These are phyloP conservation scores for Noccaea caerulescens DNA, from an alignment of 345 rosid species.

Conservation along the genomic window DNA sequence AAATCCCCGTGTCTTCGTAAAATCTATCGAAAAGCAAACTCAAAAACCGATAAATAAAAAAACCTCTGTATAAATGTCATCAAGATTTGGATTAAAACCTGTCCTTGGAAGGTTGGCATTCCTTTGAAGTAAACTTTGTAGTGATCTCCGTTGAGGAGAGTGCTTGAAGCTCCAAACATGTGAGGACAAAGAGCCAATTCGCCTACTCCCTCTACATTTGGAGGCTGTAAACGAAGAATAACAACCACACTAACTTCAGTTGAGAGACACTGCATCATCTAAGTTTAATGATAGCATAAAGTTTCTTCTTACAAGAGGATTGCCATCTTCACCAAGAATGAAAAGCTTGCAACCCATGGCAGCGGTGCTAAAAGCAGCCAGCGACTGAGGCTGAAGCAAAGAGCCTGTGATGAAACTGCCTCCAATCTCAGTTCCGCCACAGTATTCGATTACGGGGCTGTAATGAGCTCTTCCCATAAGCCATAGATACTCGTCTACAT, in stretches of 20 bases:
- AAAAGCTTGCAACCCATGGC: conserved; percentile 92
- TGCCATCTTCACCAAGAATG: conserved; percentile 70
- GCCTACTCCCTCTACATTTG: conserved; percentile 66
- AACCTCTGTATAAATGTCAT: neutral
- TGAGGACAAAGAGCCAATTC: conserved; percentile 84
- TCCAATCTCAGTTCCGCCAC: conserved; percentile 98
- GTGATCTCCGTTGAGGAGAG: conserved; percentile 79
- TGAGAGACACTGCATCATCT: conserved; percentile 1
- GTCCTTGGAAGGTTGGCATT: conserved; percentile 81
- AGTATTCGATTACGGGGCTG: conserved; percentile 92
- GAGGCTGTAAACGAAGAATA: conserved; percentile 55
- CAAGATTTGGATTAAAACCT: conserved; percentile 46
- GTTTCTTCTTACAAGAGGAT: conserved; percentile 81
- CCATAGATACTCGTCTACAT: conserved; percentile 91
- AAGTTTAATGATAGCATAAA: neutral
- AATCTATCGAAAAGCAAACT: conserved; percentile 47
- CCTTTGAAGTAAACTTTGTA: conserved; percentile 76
- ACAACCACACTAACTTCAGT: neutral
- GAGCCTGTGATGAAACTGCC: conserved; percentile 88
- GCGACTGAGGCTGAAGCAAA: conserved; percentile 79
- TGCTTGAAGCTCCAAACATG: conserved; percentile 84
- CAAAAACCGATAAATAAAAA: no score
- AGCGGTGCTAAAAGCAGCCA: conserved; percentile 94
- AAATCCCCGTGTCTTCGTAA: conserved; percentile 95
- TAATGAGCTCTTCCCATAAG: conserved; percentile 90